A percentile compares a stretch with the other conserved stretches of the same genome.
Evolutionary conservation across 2,329 filamentous ascomycete species (phyloP).

Genomic region (Diaporthe sp.): DNA sequence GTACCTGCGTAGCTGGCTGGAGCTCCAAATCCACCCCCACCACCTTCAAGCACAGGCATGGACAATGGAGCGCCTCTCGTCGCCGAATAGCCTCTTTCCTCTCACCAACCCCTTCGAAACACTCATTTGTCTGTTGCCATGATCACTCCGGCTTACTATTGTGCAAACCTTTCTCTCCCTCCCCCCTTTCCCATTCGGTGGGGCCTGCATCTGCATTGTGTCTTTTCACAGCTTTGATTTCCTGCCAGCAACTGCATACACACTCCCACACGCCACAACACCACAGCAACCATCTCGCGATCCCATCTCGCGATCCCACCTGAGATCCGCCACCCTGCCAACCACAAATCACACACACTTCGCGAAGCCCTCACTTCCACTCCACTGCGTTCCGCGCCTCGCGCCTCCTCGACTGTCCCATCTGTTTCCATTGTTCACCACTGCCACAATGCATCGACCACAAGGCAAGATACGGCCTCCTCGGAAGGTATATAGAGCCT

Average conservation of each 20-base stretch:
- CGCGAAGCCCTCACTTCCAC: not conserved
- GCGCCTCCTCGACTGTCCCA: not conserved
- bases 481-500: slow-evolving; percentile 34
- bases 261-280: not conserved
- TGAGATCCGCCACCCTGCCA: not conserved
- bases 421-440: not conserved
- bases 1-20: not conserved
- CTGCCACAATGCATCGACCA: slow-evolving; percentile 31
- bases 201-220: slow-evolving; percentile 9
- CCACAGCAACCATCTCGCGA: slow-evolving; percentile 1
- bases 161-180: not conserved
- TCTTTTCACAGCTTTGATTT: not conserved
- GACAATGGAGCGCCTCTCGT: not conserved
- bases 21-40: slow-evolving; percentile 20
- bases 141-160: slow-evolving; percentile 11
- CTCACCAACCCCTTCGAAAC: not conserved
- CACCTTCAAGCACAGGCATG: not conserved
- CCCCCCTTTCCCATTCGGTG: slow-evolving; percentile 10
- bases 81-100: not conserved
- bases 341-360: not conserved
- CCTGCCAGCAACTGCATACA: not conserved
- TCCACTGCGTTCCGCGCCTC: too few relatives aligned
- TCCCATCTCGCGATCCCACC: slow-evolving; percentile 18
- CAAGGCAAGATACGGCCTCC: slow-evolving; percentile 33
- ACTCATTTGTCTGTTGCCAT: slow-evolving; percentile 19